Conservation (phyloP, 306 rosid species). For the Vigna radiata region DNA sequence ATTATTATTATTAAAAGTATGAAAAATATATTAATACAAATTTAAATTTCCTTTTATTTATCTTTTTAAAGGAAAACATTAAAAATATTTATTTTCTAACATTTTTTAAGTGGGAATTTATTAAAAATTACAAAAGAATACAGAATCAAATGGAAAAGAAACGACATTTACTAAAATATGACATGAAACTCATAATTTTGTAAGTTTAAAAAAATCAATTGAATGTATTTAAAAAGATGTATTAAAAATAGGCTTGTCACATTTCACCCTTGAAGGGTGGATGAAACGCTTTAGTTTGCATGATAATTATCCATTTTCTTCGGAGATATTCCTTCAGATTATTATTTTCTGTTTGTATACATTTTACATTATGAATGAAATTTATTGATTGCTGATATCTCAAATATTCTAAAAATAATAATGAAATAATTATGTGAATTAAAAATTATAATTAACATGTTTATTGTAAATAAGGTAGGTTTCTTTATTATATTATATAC, state of each 20-base stretch:
- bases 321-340: not conserved
- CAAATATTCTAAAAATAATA: not conserved
- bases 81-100: too few species aligned
- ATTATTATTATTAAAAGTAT: not conserved
- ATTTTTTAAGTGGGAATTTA: too few species aligned
- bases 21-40: not conserved
- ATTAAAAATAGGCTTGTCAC: too few species aligned
- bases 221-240: too few species aligned
- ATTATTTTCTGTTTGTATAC: not conserved
- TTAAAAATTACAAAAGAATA: too few species aligned
- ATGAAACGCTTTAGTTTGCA: not conserved
- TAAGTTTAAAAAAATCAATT: too few species aligned
- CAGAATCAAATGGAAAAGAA: too few species aligned
- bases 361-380: not conserved
- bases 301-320: not conserved
- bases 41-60: not conserved
- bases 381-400: not conserved
- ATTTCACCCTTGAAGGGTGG: not conserved
- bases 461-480: not conserved
- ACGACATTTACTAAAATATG: too few species aligned
- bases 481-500: not conserved
- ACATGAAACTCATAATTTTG: too few species aligned
- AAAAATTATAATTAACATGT: not conserved
- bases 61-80: not conserved
- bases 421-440: not conserved